Conservation (phyloP, 75 land plant species). For the Pinus tabuliformis region DNA sequence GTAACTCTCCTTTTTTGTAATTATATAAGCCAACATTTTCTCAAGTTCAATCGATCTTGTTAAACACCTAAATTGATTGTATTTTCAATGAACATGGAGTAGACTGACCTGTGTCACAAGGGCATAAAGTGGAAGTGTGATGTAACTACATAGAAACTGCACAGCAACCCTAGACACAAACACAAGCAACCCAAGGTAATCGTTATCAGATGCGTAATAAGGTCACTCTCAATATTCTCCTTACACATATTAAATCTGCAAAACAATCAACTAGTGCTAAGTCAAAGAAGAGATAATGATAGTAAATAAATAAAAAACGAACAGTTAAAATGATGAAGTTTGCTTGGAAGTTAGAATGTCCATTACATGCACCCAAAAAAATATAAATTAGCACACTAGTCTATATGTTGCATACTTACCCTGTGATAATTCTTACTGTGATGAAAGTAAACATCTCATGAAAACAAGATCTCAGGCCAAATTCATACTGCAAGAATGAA, state of each 20-base stretch:
- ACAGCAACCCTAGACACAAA: slow-evolving; percentile 10
- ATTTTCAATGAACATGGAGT: not conserved
- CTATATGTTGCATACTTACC: slow-evolving; percentile 11
- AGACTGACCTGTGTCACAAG: slow-evolving; percentile 57
- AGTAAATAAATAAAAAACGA: no score
- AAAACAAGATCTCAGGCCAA: slow-evolving; percentile 45
- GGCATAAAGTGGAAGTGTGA: slow-evolving; percentile 71
- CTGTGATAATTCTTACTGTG: slow-evolving; percentile 21
- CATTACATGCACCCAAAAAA: not conserved
- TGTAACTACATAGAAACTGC: slow-evolving; percentile 59
- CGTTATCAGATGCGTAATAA: no score
- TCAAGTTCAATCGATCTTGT: not conserved
- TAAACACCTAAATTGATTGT: not conserved
- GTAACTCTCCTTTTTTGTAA: not conserved
- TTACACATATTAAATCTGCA: no score
- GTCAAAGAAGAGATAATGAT: no score
- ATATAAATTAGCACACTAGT: slow-evolving; percentile 2
- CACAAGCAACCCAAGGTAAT: slow-evolving; percentile 5
- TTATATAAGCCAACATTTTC: not conserved
- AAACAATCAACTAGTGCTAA: no score
- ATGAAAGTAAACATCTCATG: slow-evolving; percentile 22
- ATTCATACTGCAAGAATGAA: slow-evolving; percentile 23
- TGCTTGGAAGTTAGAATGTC: no score
- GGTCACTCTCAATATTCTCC: no score
- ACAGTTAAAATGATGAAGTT: no score